Conservation (phyloP, 1,139 yeast genomes). For the Geotrichum europaeum region DNA sequence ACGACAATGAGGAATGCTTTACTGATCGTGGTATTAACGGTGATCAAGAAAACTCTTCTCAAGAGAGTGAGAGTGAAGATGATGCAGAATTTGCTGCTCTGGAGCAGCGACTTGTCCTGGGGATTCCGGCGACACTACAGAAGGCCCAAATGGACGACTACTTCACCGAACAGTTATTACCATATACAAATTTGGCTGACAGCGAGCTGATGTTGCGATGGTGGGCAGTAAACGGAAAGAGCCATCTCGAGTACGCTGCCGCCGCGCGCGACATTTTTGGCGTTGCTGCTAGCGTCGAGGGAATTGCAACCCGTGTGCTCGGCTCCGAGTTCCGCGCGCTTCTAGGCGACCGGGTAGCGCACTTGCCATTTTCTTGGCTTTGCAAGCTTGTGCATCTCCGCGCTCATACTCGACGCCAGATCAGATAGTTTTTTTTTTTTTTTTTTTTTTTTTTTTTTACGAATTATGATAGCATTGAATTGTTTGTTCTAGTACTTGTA, state of each 20-base stretch:
- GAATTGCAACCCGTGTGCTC: not conserved
- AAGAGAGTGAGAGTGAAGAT: not conserved
- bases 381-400: conserved; percentile 1
- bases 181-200: not conserved
- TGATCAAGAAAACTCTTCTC: not conserved
- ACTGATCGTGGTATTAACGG: not conserved
- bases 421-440: not conserved
- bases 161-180: conserved; percentile 1
- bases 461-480: not conserved
- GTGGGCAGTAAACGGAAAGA: not conserved
- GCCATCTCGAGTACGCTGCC: conserved; percentile 2
- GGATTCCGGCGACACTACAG: not conserved
- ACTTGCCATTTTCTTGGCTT: conserved; percentile 8
- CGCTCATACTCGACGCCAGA: not conserved
- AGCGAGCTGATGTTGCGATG: conserved; percentile 6
- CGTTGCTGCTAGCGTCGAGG: conserved; percentile 6
- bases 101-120: not conserved
- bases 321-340: conserved; percentile 2
- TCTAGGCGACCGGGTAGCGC: conserved; percentile 3
- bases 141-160: conserved; percentile 7
- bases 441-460: not conserved
- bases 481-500: not conserved
- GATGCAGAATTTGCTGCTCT: not conserved
- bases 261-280: conserved; percentile 9
- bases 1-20: not conserved